Conservation (phyloP, 2,329 filamentous ascomycete species). For the Cercospora zeina region DNA sequence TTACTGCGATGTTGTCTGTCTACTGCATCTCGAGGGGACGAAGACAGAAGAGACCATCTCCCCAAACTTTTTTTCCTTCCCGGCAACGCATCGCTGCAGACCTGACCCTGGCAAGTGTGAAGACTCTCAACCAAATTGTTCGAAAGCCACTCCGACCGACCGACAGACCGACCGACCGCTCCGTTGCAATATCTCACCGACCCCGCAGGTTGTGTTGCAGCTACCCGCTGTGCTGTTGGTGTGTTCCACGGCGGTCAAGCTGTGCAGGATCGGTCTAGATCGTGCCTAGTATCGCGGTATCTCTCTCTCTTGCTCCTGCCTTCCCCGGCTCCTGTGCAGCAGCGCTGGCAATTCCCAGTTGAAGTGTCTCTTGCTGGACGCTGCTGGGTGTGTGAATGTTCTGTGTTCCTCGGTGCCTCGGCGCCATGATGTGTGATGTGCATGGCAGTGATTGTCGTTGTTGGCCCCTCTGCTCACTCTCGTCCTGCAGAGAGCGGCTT, state of each 20-base stretch:
- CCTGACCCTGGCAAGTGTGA: too few relatives aligned
- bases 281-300: not conserved
- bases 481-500: conserved; percentile 26
- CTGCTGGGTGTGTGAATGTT: not conserved
- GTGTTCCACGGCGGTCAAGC: not conserved
- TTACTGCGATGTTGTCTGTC: not conserved
- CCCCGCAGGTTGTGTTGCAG: not conserved
- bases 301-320: not conserved
- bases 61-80: conserved; percentile 2
- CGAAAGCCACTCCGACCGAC: too few relatives aligned
- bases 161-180: not conserved
- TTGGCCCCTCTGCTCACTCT: conserved; percentile 12
- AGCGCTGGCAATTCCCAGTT: not conserved
- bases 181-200: not conserved
- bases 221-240: not conserved
- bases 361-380: not conserved
- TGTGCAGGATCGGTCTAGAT: not conserved
- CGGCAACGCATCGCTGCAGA: not conserved
- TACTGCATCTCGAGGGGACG: too few relatives aligned
- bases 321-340: not conserved
- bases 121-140: not conserved
- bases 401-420: not conserved
- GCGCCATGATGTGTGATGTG: not conserved
- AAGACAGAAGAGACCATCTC: not conserved
- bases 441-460: not conserved